phyloP scores from a whole-genome alignment of 1,284 basidiomycete genomes.

The Fomitopsis betulina region DNA sequence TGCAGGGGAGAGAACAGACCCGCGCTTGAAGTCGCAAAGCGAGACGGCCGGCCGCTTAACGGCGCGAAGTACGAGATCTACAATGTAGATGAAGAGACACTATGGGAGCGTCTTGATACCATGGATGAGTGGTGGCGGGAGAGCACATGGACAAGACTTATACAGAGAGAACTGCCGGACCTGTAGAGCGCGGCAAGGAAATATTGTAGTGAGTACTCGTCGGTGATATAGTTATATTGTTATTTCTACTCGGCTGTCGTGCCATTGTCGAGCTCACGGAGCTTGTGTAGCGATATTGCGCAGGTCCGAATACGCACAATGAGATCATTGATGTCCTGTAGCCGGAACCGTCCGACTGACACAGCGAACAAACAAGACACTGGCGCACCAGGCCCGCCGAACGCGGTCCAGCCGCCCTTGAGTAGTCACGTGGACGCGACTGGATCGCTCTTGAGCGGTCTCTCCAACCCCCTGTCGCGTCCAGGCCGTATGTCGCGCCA shows the following conservation, averaged over 20 bases:
- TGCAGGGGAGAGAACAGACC: constrained; percentile 77
- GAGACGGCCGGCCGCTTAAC: constrained; percentile 56
- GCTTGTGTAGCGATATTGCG: neutral
- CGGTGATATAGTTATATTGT: constrained; percentile 9
- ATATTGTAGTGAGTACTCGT: constrained; percentile 1
- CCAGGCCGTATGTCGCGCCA: neutral
- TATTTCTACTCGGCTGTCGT: constrained; percentile 8
- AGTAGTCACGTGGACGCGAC: constrained; percentile 17
- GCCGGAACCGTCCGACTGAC: neutral
- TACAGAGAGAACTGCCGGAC: constrained; percentile 86
- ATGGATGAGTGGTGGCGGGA: constrained; percentile 95
- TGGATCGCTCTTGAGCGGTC: constrained; percentile 11
- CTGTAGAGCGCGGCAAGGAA: constrained; percentile 34
- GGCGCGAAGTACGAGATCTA: constrained; percentile 87
- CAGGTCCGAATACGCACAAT: neutral
- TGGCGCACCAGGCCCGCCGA: constrained; percentile 8
- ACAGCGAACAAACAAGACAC: neutral
- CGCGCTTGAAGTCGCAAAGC: constrained; percentile 74
- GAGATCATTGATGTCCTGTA: neutral
- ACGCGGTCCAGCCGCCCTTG: constrained; percentile 14
- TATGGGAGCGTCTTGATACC: constrained; percentile 74
- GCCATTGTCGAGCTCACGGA: neutral
- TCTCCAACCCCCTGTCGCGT: constrained; percentile 9
- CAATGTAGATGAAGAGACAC: constrained; percentile 76
- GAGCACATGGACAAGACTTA: constrained; percentile 81